These are phyloP conservation scores for Stipa capillata DNA, from an alignment of 176 grass and related monocot species.

Conservation along the genomic window DNA sequence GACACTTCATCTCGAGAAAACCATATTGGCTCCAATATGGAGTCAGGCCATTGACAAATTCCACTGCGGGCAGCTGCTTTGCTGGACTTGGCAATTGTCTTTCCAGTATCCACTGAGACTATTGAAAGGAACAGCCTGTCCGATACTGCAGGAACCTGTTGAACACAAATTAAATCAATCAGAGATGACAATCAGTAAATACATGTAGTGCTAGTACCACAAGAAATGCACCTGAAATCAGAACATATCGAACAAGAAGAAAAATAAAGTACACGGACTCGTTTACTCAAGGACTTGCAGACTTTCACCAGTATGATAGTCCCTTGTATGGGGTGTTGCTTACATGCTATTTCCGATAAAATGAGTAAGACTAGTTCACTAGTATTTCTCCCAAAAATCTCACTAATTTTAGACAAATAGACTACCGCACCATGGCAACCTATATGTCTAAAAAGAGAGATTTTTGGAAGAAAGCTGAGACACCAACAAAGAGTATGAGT, in stretches of 20 bases:
- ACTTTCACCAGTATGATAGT: too few relatives aligned
- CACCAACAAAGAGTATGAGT: background rate
- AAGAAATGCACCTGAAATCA: background rate
- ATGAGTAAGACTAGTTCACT: background rate
- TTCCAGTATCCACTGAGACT: constrained; percentile 59
- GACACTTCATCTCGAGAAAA: constrained; percentile 63
- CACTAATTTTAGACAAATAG: background rate
- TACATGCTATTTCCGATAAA: too few relatives aligned
- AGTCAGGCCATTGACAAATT: constrained; percentile 79
- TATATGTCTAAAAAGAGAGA: background rate
- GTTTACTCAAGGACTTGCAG: background rate
- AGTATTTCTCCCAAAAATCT: background rate
- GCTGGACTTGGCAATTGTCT: constrained; percentile 68
- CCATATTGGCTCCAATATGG: constrained; percentile 69
- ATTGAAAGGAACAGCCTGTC: constrained; percentile 85
- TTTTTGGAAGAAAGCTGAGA: background rate
- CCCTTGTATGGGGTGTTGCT: too few relatives aligned
- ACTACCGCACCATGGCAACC: background rate
- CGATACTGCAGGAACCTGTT: constrained; percentile 81
- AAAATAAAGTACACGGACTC: background rate
- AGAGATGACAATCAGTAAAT: background rate
- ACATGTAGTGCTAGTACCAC: background rate
- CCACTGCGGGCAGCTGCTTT: constrained; percentile 65
- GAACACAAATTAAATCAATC: background rate
- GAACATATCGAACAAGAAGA: background rate